Conservation (phyloP, 108 stramenopile species). For the Cyclotella choctawhatcheeana region DNA sequence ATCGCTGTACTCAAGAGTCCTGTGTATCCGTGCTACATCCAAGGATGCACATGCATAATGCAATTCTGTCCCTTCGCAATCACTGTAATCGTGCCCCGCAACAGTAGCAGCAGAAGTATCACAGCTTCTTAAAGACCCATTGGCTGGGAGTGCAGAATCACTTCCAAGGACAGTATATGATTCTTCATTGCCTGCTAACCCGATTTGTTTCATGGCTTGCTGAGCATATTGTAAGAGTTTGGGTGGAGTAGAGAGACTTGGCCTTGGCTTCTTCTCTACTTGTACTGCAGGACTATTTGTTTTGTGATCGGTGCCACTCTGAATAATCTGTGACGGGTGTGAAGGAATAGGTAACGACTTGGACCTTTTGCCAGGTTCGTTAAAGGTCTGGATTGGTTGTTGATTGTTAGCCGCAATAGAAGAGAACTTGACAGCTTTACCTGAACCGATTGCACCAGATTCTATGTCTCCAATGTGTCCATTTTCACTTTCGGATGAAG, state of each 20-base stretch:
- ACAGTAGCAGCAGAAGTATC: background rate
- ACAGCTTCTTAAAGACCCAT: background rate
- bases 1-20: slow-evolving; percentile 8
- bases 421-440: background rate
- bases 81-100: slow-evolving; percentile 16
- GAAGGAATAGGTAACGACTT: background rate
- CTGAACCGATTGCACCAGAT: background rate
- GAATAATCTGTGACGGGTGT: background rate
- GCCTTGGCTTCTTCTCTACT: slow-evolving; percentile 1
- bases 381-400: background rate
- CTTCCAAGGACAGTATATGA: slow-evolving; percentile 22
- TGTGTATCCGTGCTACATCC: slow-evolving; percentile 18
- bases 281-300: background rate
- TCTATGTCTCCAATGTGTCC: background rate
- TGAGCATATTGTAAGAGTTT: slow-evolving; percentile 17
- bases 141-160: background rate
- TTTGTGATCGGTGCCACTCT: background rate
- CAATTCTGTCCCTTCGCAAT: slow-evolving; percentile 32
- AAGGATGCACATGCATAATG: slow-evolving; percentile 46
- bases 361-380: background rate
- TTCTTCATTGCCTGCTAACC: slow-evolving; percentile 28
- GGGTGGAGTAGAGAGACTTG: slow-evolving; percentile 15
- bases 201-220: slow-evolving; percentile 35
- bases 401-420: background rate
- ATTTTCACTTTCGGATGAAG: slow-evolving; percentile 15